These are phyloP conservation scores for Avicennia marina DNA, from an alignment of 257 asterid genomes.

Conservation along the genomic window DNA sequence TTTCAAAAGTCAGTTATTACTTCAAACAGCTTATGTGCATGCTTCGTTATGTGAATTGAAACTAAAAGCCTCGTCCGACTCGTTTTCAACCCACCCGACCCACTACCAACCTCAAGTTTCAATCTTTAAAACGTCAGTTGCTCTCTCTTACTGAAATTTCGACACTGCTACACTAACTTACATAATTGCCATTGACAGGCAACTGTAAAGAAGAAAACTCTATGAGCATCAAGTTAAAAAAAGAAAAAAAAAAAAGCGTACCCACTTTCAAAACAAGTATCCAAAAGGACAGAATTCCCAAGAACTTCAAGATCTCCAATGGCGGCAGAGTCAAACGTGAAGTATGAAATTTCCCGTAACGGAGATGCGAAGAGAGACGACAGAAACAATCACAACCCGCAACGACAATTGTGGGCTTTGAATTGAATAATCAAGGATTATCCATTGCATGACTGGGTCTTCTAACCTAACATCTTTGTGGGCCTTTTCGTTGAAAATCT, in stretches of 20 bases:
- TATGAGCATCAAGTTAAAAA: not conserved
- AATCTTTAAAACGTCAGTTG: not conserved
- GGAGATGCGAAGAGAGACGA: not conserved
- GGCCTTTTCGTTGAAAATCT: too few species aligned
- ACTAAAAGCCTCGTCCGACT: not conserved
- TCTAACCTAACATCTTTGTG: too few species aligned
- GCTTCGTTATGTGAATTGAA: not conserved
- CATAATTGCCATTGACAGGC: not conserved
- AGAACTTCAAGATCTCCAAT: not conserved
- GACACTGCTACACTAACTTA: not conserved
- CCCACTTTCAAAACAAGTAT: not conserved
- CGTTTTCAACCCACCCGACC: not conserved
- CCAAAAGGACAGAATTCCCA: not conserved
- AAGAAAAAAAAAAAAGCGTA: not conserved
- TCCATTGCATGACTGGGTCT: too few species aligned
- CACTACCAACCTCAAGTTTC: not conserved
- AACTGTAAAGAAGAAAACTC: not conserved
- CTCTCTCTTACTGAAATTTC: not conserved
- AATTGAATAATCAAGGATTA: too few species aligned
- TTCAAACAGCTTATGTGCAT: constrained; percentile 31
- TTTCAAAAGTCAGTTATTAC: constrained; percentile 21
- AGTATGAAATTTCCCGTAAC: constrained; percentile 6
- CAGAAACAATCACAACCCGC: not conserved
- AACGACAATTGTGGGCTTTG: too few species aligned
- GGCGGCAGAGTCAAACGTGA: not conserved